These are phyloP conservation scores for Gamsiella multidivaricata DNA, from an alignment of 192 early-diverging fungal genomes.

Conservation along the genomic window DNA sequence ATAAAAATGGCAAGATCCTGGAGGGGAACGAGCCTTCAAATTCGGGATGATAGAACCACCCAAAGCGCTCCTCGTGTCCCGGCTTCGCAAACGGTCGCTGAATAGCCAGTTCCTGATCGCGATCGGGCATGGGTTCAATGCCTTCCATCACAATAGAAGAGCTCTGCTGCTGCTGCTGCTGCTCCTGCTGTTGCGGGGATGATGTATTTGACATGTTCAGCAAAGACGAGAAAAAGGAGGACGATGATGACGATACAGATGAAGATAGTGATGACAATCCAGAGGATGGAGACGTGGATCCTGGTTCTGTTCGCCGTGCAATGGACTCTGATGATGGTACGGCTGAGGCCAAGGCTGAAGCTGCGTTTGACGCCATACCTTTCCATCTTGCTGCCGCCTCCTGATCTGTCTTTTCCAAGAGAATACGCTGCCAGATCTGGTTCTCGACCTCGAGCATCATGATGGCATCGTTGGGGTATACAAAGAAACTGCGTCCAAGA, in stretches of 20 bases:
- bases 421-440: conserved; percentile 41
- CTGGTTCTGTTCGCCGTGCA: not conserved
- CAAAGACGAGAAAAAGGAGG: conserved; percentile 39
- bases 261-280: conserved; percentile 26
- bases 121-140: conserved; percentile 11
- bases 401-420: not conserved
- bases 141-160: conserved; percentile 31
- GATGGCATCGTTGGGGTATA: conserved; percentile 60
- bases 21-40: conserved; percentile 75
- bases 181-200: not conserved
- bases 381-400: not conserved
- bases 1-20: conserved; percentile 66
- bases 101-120: not conserved
- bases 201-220: conserved; percentile 17
- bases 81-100: conserved; percentile 7
- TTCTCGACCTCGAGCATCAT: conserved; percentile 60
- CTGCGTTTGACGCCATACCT: not conserved
- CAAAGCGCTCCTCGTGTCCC: conserved; percentile 28
- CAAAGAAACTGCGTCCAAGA: conserved; percentile 66
- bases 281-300: conserved; percentile 4
- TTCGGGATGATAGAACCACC: conserved; percentile 65
- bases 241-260: conserved; percentile 28
- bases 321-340: not conserved
- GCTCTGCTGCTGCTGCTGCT: not conserved
- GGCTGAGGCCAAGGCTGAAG: not conserved